These are phyloP conservation scores for Chlamydomonas urium DNA, from an alignment of 139 green algal genomes.

Conservation along the genomic window DNA sequence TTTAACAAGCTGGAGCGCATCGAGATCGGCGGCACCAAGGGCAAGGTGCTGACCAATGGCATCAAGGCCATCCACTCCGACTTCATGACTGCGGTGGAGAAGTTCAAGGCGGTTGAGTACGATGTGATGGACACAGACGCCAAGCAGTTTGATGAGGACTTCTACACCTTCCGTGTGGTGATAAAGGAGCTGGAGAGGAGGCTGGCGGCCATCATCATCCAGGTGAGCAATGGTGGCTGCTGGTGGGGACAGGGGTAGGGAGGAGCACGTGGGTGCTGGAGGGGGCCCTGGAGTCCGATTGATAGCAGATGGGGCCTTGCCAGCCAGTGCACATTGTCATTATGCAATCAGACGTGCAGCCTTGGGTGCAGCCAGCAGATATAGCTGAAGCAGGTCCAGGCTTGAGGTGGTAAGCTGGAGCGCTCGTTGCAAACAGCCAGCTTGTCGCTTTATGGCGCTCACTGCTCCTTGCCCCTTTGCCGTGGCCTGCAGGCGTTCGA, in stretches of 20 bases:
- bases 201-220: conserved; percentile 75
- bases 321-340: not conserved
- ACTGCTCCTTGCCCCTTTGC: no score
- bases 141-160: conserved; percentile 71
- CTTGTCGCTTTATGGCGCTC: no score
- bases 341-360: no score
- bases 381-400: no score
- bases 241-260: no score
- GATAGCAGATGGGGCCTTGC: not conserved
- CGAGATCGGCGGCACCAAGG: conserved; percentile 82
- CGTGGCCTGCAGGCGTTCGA: conserved; percentile 81
- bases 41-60: conserved; percentile 67
- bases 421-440: no score
- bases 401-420: no score
- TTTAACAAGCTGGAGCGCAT: conserved; percentile 84
- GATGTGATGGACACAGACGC: conserved; percentile 77
- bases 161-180: conserved; percentile 55
- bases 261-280: no score
- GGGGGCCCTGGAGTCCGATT: no score
- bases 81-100: conserved; percentile 64
- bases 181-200: conserved; percentile 81
- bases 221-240: no score
- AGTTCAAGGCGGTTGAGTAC: conserved; percentile 72
- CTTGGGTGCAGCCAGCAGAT: no score
- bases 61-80: conserved; percentile 74